phyloP scores from a whole-genome alignment of 75 land plant species.

The Pinus tabuliformis region DNA sequence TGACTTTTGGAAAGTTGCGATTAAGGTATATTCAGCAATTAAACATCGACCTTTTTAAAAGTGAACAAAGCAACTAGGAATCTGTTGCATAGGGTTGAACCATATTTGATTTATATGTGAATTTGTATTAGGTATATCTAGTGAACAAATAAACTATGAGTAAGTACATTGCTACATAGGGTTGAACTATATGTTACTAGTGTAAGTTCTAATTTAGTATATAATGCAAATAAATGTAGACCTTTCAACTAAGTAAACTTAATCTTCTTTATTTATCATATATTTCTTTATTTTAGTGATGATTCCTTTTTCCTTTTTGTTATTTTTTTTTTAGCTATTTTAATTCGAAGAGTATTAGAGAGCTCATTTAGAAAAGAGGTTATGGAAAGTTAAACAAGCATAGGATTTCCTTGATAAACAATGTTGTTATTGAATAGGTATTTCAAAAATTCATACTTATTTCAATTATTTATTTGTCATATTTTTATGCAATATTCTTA shows the following conservation, averaged over 20 bases:
- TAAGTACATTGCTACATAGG: too few relatives aligned
- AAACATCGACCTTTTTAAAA: neutral
- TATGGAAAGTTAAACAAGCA: constrained; percentile 44
- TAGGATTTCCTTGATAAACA: constrained; percentile 58
- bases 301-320: neutral
- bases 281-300: neutral
- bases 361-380: constrained; percentile 76
- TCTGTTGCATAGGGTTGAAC: constrained; percentile 61
- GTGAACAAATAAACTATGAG: neutral
- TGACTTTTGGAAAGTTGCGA: too few relatives aligned
- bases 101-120: constrained; percentile 81
- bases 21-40: too few relatives aligned
- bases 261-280: too few relatives aligned
- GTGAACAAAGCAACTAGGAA: constrained; percentile 30
- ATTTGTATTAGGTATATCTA: neutral
- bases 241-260: neutral
- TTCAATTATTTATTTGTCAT: neutral
- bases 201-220: neutral
- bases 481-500: neutral
- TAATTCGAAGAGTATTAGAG: constrained; percentile 66
- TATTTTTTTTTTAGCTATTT: constrained; percentile 41
- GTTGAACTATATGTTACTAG: too few relatives aligned
- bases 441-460: neutral
- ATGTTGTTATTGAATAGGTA: constrained; percentile 70
- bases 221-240: neutral